These are phyloP conservation scores for Physcomitrium patens DNA, from an alignment of 225 moss, liverwort and hornwort genomes.

Conservation along the genomic window DNA sequence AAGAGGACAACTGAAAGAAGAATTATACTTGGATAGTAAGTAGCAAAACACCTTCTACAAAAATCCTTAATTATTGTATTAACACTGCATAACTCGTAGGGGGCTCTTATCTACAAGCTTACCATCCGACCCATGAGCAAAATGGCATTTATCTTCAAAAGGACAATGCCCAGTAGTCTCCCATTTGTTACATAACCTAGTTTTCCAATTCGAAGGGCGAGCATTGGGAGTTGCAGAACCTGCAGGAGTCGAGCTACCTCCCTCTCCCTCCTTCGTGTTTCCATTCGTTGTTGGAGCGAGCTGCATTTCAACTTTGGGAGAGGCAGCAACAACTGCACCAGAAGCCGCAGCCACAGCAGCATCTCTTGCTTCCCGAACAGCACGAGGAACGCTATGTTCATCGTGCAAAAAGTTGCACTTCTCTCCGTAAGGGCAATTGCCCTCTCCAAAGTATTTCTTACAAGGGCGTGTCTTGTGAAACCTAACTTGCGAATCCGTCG, in stretches of 20 bases:
- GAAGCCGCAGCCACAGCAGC: slow-evolving; percentile 43
- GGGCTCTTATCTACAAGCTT: slow-evolving; percentile 35
- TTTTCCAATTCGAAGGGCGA: slow-evolving; percentile 98
- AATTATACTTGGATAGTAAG: background rate
- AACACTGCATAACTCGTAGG: background rate
- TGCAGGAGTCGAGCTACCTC: slow-evolving; percentile 40
- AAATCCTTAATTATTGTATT: slow-evolving; percentile 3
- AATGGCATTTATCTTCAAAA: slow-evolving; percentile 91
- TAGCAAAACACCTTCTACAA: slow-evolving; percentile 9
- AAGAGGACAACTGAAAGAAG: background rate
- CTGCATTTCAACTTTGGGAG: slow-evolving; percentile 36
- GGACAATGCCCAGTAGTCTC: slow-evolving; percentile 96
- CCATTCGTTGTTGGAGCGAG: slow-evolving; percentile 31
- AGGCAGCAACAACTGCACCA: slow-evolving; percentile 31
- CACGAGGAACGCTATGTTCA: slow-evolving; percentile 68
- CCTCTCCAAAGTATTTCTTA: slow-evolving; percentile 91
- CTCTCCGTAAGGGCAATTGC: slow-evolving; percentile 91
- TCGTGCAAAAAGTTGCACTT: slow-evolving; percentile 96
- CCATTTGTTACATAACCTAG: slow-evolving; percentile 97
- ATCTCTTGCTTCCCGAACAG: slow-evolving; percentile 53
- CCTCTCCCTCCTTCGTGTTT: slow-evolving; percentile 36
- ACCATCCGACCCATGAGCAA: slow-evolving; percentile 97
- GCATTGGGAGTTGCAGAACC: slow-evolving; percentile 49
- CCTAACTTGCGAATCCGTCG: slow-evolving; percentile 72
- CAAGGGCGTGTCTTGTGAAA: slow-evolving; percentile 98